Conservation (phyloP, 2,329 filamentous ascomycete genomes). For the Reticulascus tulasneorum region DNA sequence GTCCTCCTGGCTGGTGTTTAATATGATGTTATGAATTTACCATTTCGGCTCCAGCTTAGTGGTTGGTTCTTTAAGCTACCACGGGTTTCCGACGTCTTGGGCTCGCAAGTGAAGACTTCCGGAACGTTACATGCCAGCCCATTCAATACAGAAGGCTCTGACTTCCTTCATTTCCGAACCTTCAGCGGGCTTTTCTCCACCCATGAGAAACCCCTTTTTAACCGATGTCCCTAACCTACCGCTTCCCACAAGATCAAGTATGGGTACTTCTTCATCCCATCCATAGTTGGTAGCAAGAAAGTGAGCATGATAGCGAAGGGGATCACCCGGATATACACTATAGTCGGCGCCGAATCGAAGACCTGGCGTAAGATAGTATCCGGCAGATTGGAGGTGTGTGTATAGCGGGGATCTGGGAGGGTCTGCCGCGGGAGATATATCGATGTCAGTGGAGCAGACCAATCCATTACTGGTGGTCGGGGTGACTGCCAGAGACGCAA, state of each 20-base stretch:
- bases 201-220: conserved; percentile 91
- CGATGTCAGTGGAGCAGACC: no score
- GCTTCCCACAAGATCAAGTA: conserved; percentile 81
- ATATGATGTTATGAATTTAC: no score
- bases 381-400: conserved; percentile 70
- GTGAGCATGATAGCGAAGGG: conserved; percentile 90
- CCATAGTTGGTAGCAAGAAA: conserved; percentile 79
- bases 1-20: no score
- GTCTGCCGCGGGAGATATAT: conserved; percentile 11
- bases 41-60: no score
- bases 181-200: conserved; percentile 52
- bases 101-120: no score
- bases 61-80: no score
- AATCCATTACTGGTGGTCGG: conserved; percentile 31
- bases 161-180: conserved; percentile 38
- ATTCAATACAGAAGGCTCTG: conserved; percentile 82
- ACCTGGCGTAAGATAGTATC: conserved; percentile 87
- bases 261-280: conserved; percentile 84
- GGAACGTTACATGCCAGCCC: conserved; percentile 81
- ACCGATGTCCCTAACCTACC: conserved; percentile 89
- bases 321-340: conserved; percentile 92
- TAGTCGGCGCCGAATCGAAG: conserved; percentile 93
- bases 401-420: conserved; percentile 57
- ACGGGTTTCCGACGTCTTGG: no score
- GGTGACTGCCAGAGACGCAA: conserved; percentile 26